These are phyloP conservation scores for Tulasnella calospora DNA, from an alignment of 768 basidiomycete species.

Conservation along the genomic window DNA sequence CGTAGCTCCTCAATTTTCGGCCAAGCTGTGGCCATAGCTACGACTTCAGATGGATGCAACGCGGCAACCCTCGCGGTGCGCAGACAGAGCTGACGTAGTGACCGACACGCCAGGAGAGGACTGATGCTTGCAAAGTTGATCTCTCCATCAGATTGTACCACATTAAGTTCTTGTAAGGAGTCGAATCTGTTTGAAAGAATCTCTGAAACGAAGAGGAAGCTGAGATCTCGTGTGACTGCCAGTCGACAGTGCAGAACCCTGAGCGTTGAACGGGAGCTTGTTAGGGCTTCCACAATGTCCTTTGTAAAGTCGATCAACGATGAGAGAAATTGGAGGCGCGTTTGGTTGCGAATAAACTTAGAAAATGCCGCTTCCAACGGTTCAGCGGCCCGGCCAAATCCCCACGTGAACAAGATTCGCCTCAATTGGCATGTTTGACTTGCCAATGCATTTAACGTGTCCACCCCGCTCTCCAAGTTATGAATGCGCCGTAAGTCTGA, in stretches of 20 bases:
- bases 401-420: not conserved
- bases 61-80: not conserved
- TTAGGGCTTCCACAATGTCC: not conserved
- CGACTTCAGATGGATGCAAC: not conserved
- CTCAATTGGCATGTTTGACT: not conserved
- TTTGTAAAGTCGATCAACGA: not conserved
- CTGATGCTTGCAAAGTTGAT: not conserved
- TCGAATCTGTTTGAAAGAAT: not conserved
- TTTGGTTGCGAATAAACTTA: not conserved
- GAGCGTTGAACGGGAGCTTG: not conserved
- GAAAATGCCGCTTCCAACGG: not conserved
- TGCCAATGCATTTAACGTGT: not conserved
- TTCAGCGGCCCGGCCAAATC: not conserved
- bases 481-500: not conserved
- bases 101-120: not conserved
- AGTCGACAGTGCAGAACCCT: not conserved
- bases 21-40: not conserved
- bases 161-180: not conserved
- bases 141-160: not conserved
- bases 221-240: not conserved
- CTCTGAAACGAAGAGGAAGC: not conserved
- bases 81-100: not conserved
- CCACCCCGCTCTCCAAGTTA: not conserved
- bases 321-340: not conserved
- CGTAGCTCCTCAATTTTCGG: not conserved